Evolutionary conservation across 2,329 filamentous ascomycete species (phyloP), one percentile per base, ranked within the genome.

Genomic region (Xylaria hypoxylon): DNA sequence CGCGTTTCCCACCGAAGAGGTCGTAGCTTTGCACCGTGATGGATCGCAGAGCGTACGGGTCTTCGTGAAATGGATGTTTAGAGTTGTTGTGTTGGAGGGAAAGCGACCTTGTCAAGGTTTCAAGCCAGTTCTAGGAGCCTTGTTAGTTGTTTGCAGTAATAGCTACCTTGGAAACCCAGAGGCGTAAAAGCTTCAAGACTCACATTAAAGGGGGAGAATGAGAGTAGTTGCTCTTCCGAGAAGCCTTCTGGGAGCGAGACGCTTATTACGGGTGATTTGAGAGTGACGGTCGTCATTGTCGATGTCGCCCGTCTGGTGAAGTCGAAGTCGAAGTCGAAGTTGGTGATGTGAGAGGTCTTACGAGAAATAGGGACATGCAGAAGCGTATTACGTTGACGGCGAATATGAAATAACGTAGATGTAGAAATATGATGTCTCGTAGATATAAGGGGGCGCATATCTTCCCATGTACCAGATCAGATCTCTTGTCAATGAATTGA

Each of bases 11-110:
- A 33, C 83, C 82, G 68, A 87, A 89, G 33, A 81, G 76, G 73
- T 88, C 86, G 68, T 82, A 83, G 19, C 85, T 80, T 73, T 89
- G 86, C 62, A 89, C 72, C 0, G 78, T 82, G 67, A 89, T 78
- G 65, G 79, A 79, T 58, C 79, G 82, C 0, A 89, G 82, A 6
- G 73, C 63, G 75, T 89, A 89, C 1, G 86, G 86, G 64, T 84
- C 80, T 0, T 70, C 13, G 76, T 87, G 80, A 79, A 89, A 89
- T 6, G 85, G 83, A 71, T 88, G 85, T 19, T 76, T 69, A 3
- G 77, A 44, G 61, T 78, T 71, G 17, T 72, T 67, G 45, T 70
- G 62, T 70, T 88, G 86, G 0, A 83, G 79, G 19, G 74, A 61
- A 38, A 87, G 82, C 19, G 85, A 86, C 55, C 71, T 77, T 22